Percentiles rank a stretch among this genome's conserved stretches.
Conservation (phyloP, 108 stramenopile species). For the Nitzschia sp. region DNA sequence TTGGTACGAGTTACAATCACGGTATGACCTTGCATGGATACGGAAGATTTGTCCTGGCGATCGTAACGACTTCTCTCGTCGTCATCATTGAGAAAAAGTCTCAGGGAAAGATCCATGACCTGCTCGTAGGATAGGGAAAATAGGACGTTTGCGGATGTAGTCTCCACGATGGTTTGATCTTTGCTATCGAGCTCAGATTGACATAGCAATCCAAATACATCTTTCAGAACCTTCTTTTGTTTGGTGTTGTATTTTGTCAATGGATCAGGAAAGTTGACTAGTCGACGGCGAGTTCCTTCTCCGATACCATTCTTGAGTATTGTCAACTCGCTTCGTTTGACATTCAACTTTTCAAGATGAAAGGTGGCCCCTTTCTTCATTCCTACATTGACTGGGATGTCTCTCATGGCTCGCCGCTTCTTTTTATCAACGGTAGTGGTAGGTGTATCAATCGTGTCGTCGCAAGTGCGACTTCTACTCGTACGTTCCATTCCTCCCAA, state of each 20-base stretch:
- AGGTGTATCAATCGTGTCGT: conserved; percentile 18
- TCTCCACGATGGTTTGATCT: not conserved
- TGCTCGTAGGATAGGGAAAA: conserved; percentile 36
- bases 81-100: conserved; percentile 32
- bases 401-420: conserved; percentile 18
- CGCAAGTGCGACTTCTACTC: not conserved
- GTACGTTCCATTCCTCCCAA: not conserved
- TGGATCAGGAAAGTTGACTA: conserved; percentile 35
- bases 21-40: conserved; percentile 42
- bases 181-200: conserved; percentile 14
- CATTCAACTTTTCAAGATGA: conserved; percentile 36
- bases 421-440: not conserved
- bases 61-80: too few species aligned
- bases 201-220: conserved; percentile 15
- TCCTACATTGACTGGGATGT: conserved; percentile 18
- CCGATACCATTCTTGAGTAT: not conserved
- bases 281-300: not conserved
- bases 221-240: conserved; percentile 14
- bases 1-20: conserved; percentile 54
- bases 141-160: conserved; percentile 9
- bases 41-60: conserved; percentile 9
- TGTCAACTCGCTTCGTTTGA: conserved; percentile 13
- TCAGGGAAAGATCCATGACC: conserved; percentile 36
- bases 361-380: conserved; percentile 28
- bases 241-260: conserved; percentile 15